Conservation (phyloP, 305 asterid species). For the Solanum hybrid region DNA sequence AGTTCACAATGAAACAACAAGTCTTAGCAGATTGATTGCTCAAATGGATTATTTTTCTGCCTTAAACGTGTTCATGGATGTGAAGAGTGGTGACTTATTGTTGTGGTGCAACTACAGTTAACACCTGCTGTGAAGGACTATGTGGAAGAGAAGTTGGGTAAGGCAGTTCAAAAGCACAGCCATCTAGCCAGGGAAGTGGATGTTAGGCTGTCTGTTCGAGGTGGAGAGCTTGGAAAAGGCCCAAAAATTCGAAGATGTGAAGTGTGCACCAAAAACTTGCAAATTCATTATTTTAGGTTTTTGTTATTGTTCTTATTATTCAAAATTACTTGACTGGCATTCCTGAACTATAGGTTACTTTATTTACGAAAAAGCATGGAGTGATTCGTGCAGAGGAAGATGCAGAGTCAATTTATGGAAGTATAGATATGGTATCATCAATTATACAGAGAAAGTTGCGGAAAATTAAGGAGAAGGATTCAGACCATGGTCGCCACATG, state of each 20-base stretch:
- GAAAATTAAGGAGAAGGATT: conserved; percentile 91
- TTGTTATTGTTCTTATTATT: background rate
- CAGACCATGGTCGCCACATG: conserved; percentile 91
- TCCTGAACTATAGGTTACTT: conserved; percentile 47
- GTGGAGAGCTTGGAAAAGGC: conserved; percentile 91
- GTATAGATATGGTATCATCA: conserved; percentile 79
- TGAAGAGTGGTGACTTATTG: background rate
- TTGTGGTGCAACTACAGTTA: conserved; percentile 31
- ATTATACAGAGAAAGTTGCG: conserved; percentile 80
- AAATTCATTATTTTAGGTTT: background rate
- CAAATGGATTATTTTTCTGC: background rate
- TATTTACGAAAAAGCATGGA: conserved; percentile 86
- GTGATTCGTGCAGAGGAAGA: conserved; percentile 89
- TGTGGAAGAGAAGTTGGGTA: conserved; percentile 86
- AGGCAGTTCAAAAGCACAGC: conserved; percentile 78
- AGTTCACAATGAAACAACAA: background rate
- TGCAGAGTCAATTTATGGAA: conserved; percentile 62
- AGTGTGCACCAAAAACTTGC: conserved; percentile 25
- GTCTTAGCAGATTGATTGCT: background rate
- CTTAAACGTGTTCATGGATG: background rate
- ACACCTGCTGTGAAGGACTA: conserved; percentile 60
- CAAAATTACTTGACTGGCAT: background rate
- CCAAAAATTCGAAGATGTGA: conserved; percentile 77
- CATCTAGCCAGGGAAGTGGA: conserved; percentile 89
- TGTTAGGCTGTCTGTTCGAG: conserved; percentile 79